Conservation (phyloP, 2,329 filamentous ascomycete species). For the Remersonia thermophila region DNA sequence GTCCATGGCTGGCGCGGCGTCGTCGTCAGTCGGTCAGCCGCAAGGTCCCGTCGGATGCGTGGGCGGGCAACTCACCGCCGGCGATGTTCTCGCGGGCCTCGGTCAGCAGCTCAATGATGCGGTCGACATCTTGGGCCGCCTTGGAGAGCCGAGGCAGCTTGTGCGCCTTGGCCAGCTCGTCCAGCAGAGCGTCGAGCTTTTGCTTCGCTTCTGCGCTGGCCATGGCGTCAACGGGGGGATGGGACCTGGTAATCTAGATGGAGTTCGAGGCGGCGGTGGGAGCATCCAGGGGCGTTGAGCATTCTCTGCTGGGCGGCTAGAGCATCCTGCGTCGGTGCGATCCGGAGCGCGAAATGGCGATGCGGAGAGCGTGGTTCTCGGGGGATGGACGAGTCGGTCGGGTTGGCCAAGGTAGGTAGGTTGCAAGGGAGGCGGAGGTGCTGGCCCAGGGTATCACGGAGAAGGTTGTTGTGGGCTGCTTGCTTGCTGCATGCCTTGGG, state of each 20-base stretch:
- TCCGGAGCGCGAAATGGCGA: no score
- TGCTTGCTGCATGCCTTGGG: no score
- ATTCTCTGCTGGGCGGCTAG: no score
- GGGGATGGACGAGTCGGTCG: no score
- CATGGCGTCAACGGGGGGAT: conserved; percentile 20
- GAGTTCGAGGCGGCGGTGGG: background rate
- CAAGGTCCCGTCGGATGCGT: background rate
- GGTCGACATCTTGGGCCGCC: conserved; percentile 68
- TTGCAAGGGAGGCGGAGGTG: no score
- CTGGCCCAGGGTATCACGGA: no score
- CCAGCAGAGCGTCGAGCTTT: conserved; percentile 45
- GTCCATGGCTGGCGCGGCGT: conserved; percentile 35
- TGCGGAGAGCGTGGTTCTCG: no score
- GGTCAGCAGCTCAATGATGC: conserved; percentile 65
- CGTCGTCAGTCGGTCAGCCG: background rate
- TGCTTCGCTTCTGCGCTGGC: conserved; percentile 16
- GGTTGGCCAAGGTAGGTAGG: no score
- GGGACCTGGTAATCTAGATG: no score
- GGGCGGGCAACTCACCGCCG: conserved; percentile 36
- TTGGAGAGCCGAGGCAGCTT: conserved; percentile 56
- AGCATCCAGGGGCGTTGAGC: no score
- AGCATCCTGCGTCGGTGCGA: no score
- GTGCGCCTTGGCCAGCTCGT: conserved; percentile 61
- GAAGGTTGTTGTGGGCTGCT: no score
- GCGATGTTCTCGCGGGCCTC: conserved; percentile 63